These are phyloP conservation scores for Pittosporum tobira DNA, from an alignment of 129 eudicot genomes.

Conservation along the genomic window DNA sequence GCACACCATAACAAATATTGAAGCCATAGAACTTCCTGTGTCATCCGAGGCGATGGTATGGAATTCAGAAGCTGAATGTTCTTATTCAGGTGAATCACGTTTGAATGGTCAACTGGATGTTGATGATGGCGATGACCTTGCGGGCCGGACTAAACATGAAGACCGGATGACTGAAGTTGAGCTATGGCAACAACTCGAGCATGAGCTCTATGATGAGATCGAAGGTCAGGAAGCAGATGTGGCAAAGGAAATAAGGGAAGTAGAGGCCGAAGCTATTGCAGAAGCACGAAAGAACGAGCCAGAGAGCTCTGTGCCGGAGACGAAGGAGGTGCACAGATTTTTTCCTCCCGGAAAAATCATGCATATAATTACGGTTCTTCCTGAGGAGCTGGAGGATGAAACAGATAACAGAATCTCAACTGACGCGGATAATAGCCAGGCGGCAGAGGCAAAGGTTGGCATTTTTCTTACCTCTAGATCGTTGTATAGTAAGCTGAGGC, in stretches of 20 bases:
- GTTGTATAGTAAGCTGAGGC: slow-evolving; percentile 70
- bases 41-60: slow-evolving; percentile 35
- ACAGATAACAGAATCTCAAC: slow-evolving; percentile 20
- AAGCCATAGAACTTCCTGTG: slow-evolving; percentile 40
- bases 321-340: slow-evolving; percentile 83
- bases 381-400: slow-evolving; percentile 29
- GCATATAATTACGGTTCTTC: slow-evolving; percentile 59
- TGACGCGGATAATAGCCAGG: slow-evolving; percentile 20
- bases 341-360: slow-evolving; percentile 89
- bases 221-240: slow-evolving; percentile 49
- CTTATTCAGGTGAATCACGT: slow-evolving; percentile 18
- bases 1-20: slow-evolving; percentile 16
- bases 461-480: slow-evolving; percentile 62
- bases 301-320: slow-evolving; percentile 32
- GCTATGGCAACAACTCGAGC: slow-evolving; percentile 85
- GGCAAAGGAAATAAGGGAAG: slow-evolving; percentile 77
- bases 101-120: slow-evolving; percentile 14
- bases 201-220: slow-evolving; percentile 54
- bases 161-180: slow-evolving; percentile 77
- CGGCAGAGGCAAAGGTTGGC: slow-evolving; percentile 51
- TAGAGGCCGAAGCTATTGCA: slow-evolving; percentile 67
- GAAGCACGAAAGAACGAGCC: slow-evolving; percentile 36
- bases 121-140: slow-evolving; percentile 24
- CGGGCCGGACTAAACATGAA: slow-evolving; percentile 35
- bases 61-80: slow-evolving; percentile 23